Base-by-base conservation (phyloP, 2,329 filamentous ascomycete species). In the Domatiomyces globalis region DNA sequence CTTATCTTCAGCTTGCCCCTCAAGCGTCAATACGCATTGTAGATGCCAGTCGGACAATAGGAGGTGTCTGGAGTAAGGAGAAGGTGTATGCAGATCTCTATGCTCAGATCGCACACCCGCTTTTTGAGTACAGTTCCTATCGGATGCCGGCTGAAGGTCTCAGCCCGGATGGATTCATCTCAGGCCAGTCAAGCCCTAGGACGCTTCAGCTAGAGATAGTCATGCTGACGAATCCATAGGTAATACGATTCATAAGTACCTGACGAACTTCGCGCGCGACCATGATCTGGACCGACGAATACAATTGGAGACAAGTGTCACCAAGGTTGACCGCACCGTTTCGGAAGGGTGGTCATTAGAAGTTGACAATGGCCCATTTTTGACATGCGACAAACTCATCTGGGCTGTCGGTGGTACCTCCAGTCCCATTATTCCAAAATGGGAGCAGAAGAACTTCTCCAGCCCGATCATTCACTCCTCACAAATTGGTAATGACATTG, bases 121-220 rank as follows among this genome's bases (percentile, higher is more conserved):
- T 62, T 2, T 69, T 69, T 54, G 60, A 70, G 39, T 69, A 67
- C 55, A 60, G 62, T 3, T 61, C 58, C 56, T 62, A 56, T 18
- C 63, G 63, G 2, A 67, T 68, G 65, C 51, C 51, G 1, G 51
- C 53, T 10, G 63, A 66, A 43, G 63, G 62, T 7, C 59, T 65
- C 48, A 60, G 54, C 1, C 3, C 29, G 1, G 62, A 66, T 43
- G 54, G 60, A 15, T 62, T 60, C 48, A 59, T 68, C 19, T 60
- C 65, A 1, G 63, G 61, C 2, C 43, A 62, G 4, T 65, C 61
- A 2, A 64, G 66, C 42, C 56, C 66, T 50, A 48, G 43, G 8
- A 65, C 2, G 8, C 10, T 33, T 7, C 29, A 33, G 64, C 49
- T 17, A 47, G 66, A 15, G 56, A 57, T 45, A 56, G 62, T 27